Conservation (phyloP, 257 asterid genomes). For the Cruciata laevipes region DNA sequence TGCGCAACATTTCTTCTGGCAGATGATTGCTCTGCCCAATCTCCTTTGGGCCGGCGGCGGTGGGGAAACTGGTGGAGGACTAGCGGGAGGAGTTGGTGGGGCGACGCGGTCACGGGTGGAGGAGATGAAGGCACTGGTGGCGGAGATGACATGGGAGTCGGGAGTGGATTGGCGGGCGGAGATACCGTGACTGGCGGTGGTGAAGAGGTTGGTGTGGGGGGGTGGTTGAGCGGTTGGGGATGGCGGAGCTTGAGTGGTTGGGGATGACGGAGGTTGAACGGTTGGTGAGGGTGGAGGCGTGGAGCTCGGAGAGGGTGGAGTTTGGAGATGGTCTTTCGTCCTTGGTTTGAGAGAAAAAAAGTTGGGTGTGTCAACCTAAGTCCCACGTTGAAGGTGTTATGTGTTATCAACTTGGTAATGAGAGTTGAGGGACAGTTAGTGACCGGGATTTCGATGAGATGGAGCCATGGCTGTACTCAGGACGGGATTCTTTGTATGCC, state of each 20-base stretch:
- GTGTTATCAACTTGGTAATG: too few relatives aligned
- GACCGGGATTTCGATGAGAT: too few relatives aligned
- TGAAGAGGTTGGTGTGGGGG: slow-evolving; percentile 19
- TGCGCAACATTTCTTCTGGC: too few relatives aligned
- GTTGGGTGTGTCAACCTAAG: too few relatives aligned
- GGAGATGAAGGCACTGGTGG: slow-evolving; percentile 17
- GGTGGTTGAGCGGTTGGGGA: slow-evolving; percentile 23
- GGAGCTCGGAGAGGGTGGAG: slow-evolving; percentile 29
- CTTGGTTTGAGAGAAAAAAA: too few relatives aligned
- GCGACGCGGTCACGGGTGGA: slow-evolving; percentile 25
- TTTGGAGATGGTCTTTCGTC: too few relatives aligned
- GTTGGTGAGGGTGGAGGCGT: slow-evolving; percentile 27
- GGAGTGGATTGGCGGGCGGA: slow-evolving; percentile 28
- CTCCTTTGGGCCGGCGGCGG: slow-evolving; percentile 46
- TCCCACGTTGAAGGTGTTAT: too few relatives aligned
- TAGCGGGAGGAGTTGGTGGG: slow-evolving; percentile 22
- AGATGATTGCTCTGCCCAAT: too few relatives aligned
- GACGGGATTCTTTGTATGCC: too few relatives aligned
- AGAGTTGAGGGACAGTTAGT: too few relatives aligned
- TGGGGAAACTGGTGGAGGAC: slow-evolving; percentile 23
- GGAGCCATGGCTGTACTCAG: too few relatives aligned
- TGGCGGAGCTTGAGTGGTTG: slow-evolving; percentile 26
- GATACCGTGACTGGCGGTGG: slow-evolving; percentile 31
- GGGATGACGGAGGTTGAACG: slow-evolving; percentile 8
- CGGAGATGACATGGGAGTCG: neutral